Conservation (phyloP, 2,329 filamentous ascomycete genomes). For the Verticillium alfalfae region DNA sequence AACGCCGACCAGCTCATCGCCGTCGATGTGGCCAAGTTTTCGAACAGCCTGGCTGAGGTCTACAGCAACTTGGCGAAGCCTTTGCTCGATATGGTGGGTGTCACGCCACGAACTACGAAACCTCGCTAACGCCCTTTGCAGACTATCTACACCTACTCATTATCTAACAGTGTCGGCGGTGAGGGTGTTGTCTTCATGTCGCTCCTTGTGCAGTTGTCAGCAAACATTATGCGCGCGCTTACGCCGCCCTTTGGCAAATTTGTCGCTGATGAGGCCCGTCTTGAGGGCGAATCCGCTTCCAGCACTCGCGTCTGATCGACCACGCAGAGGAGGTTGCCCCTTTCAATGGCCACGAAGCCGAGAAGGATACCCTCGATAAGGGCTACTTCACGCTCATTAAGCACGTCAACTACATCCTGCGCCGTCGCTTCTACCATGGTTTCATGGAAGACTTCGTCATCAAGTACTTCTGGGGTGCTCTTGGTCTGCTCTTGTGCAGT, state of each 20-base stretch:
- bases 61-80: conserved; percentile 97
- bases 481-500: conserved; percentile 87
- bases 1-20: conserved; percentile 97
- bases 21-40: conserved; percentile 94
- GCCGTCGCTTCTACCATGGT: conserved; percentile 90
- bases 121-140: conserved; percentile 16
- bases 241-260: conserved; percentile 97
- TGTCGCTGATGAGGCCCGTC: conserved; percentile 87
- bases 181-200: conserved; percentile 96
- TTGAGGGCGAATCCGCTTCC: conserved; percentile 94
- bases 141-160: conserved; percentile 88
- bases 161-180: conserved; percentile 91
- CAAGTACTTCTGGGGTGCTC: conserved; percentile 97
- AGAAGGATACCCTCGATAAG: conserved; percentile 95
- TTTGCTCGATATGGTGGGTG: conserved; percentile 75
- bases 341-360: conserved; percentile 85
- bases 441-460: conserved; percentile 99
- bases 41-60: conserved; percentile 86
- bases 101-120: rapidly evolving
- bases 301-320: conserved; percentile 91
- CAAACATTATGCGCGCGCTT: conserved; percentile 85
- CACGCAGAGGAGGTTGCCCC: conserved; percentile 93
- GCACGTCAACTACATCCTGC: conserved; percentile 93
- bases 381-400: conserved; percentile 99
- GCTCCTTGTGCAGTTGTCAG: conserved; percentile 85